A percentile compares a stretch with the other conserved stretches of the same genome.
Conservation (phyloP, 495 filamentous ascomycete genomes). For the Jackrogersella multiformis region DNA sequence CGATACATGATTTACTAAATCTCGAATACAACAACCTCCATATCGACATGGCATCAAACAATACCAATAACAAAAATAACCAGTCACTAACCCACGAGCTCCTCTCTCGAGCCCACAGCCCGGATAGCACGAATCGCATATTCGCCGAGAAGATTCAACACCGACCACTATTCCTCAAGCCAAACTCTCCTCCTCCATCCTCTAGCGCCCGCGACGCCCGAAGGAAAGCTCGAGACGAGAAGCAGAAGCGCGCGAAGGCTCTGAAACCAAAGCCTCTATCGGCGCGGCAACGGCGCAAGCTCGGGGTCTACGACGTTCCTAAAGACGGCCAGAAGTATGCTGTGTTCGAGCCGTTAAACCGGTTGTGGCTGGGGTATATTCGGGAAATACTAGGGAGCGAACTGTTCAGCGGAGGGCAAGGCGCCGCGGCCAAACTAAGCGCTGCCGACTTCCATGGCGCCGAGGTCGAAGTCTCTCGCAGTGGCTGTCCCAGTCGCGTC, state of each 20-base stretch:
- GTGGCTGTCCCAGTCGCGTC: constrained; percentile 80
- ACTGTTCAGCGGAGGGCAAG: constrained; percentile 54
- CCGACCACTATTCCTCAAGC: constrained; percentile 81
- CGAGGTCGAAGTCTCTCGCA: constrained; percentile 81
- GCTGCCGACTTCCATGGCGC: constrained; percentile 94
- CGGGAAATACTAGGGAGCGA: constrained; percentile 71
- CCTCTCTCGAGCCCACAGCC: constrained; percentile 77
- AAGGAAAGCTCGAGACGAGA: constrained; percentile 63
- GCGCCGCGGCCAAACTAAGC: constrained; percentile 70
- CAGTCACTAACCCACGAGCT: constrained; percentile 69
- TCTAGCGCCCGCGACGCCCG: constrained; percentile 72
- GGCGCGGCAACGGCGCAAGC: constrained; percentile 77
- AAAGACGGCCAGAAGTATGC: constrained; percentile 72
- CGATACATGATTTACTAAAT: neutral
- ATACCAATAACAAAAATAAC: constrained; percentile 34
- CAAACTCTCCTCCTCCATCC: constrained; percentile 68
- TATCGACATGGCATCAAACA: constrained; percentile 27
- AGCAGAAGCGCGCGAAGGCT: constrained; percentile 63
- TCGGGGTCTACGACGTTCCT: constrained; percentile 77
- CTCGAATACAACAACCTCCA: neutral
- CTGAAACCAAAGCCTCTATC: constrained; percentile 81
- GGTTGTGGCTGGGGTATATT: constrained; percentile 85
- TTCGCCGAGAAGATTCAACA: constrained; percentile 83
- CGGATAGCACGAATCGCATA: constrained; percentile 71
- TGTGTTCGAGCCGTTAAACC: constrained; percentile 78